Base-by-base conservation (phyloP, 345 rosid genomes). In the Salix caprea region DNA sequence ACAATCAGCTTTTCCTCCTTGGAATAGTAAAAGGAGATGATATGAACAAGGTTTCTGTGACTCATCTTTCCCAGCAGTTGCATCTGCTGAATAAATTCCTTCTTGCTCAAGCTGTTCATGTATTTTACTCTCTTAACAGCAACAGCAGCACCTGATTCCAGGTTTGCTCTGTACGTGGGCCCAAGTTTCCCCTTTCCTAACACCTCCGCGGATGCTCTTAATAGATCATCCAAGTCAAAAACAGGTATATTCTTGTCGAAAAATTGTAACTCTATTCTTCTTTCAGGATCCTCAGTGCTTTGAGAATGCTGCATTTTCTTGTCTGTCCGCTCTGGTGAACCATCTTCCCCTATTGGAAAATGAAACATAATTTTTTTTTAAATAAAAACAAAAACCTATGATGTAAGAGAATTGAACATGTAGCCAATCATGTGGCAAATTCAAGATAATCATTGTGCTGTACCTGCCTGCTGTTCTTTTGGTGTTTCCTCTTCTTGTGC, bases 201-300 rank as follows among this genome's bases (percentile, higher is more conserved):
- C 18, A 83, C 73, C 80, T 85, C 84, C 13, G 93, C 90, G 2
- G 91, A 85, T 75, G 91, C 86, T 70, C 89, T 79, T 0, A 90
- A 87, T 66, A 90, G 81, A 66, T 90, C 93, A 62, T 90, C 90
- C 81, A 88, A 82, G 83, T 86, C 87, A 24, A 90, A 88, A 6
- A 67, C 79, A 0, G 81, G 78, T 70, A 78, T 71, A 40, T 74
- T 81, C 82, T 69, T 82, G 69, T 81, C 83, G 2, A 90, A 83
- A 76, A 90, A 76, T 74, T 81, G 82, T 7, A 90, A 75, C 52
- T 88, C 91, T 46, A 74, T 85, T 28, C 70, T 68, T 80, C 83
- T 84, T 77, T 88, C 90, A 3, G 87, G 83, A 77, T 85, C 90
- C 37, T 74, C 76, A 8, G 56, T 40, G 73, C 80, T 78, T 62